phyloP scores from a whole-genome alignment of 306 rosid species.

The Senna siamea region DNA sequence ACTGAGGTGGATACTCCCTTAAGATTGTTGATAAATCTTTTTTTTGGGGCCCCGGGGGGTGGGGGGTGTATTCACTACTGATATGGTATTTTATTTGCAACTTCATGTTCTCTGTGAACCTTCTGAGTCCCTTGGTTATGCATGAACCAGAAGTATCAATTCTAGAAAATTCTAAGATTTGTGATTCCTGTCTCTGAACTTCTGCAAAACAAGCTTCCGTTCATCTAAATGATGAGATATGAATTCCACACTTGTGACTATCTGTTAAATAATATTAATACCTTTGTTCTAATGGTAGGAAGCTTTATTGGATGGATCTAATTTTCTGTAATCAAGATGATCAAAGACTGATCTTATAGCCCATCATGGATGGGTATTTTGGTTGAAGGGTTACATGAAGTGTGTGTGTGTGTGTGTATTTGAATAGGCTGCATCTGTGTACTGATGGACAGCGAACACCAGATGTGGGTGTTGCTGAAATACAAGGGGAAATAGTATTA shows the following conservation, averaged over 20 bases:
- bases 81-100: neutral
- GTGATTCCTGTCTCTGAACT: too few relatives aligned
- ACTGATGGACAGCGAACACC: too few relatives aligned
- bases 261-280: neutral
- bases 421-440: too few relatives aligned
- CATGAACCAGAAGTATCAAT: slow-evolving; percentile 2
- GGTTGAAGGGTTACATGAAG: neutral
- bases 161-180: too few relatives aligned
- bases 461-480: too few relatives aligned
- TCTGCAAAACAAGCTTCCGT: too few relatives aligned
- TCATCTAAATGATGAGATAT: neutral
- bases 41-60: neutral
- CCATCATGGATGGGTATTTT: slow-evolving; percentile 1
- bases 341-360: neutral
- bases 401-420: too few relatives aligned
- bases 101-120: neutral
- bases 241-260: neutral
- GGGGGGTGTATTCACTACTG: neutral
- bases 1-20: neutral
- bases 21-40: neutral
- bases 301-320: neutral
- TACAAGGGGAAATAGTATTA: too few relatives aligned
- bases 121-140: neutral
- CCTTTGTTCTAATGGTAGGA: slow-evolving; percentile 6
- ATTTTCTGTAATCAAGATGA: neutral